Base-by-base conservation (phyloP, 352 stramenopile species). In the Blastocystis sp. region DNA sequence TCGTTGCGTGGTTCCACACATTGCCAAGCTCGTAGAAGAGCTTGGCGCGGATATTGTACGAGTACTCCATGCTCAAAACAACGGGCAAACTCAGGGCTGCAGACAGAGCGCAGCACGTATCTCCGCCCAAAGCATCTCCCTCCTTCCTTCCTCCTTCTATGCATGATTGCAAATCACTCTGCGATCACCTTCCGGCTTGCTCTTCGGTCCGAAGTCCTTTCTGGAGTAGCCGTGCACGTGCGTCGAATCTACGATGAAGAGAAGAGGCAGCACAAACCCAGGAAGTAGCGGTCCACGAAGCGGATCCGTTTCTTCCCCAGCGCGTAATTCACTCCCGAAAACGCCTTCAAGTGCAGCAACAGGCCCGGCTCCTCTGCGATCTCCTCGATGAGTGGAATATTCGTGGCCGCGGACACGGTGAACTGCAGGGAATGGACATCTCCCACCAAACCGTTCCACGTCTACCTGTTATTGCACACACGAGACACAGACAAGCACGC, bases 21-120 rank as follows among this genome's bases (percentile, higher is more conserved):
- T 85, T 85, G n/a, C 74, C 74, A 33, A 67, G 19, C 60, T 85
- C 74, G 24, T 67, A 67, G 51, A 85, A 85, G 45, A 67, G 45
- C 33, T 69, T 45, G 6, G 74, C 41, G 31, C 74, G 50, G 41
- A 81, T 63, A 26, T 26, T 26, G 33, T 63, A 81, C 26, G 13
- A 39, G 70, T 81, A 81, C n/a, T 67, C 74, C 24, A 50, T 31
- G 35, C 74, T 69, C 37, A 85, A 9, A 29, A 67, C 31, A 3
- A 85, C 51, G 9, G 74, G 74, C 0, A 85, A 31, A 10, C 19
- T 50, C 1, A 85, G 10, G 3, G 31, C 74, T 24, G 37, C 55
- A 16, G 50, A 45, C 9, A 51, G 13, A 24, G 74, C 33, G 29
- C 24, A 26, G 33, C 74, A 85, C 33, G 29, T 69, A 29, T 85